Evolutionary conservation across 805 yeast genomes (phyloP), one percentile per base, ranked within the genome.

Genomic region (Candida golubevii): DNA sequence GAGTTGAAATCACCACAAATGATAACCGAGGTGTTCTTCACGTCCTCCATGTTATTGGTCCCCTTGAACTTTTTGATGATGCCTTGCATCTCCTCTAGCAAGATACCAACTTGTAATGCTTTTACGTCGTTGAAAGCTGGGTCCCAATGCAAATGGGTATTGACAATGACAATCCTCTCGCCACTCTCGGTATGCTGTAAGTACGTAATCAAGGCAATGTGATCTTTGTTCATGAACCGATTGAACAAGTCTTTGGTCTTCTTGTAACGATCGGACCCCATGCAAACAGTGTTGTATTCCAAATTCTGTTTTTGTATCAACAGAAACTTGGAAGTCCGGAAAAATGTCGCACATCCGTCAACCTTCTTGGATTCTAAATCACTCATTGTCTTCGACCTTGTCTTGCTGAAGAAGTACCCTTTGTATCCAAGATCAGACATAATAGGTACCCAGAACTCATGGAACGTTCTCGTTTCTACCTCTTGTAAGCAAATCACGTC

Each of bases 91-190:
- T 93, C 96, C 57, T 91, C 97, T 56, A 93, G 68, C 51, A 93
- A 70, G 27, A 93, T 84, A 35, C 96, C 97, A 44, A 87, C 93
- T 71, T 93, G 99, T 68, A 93, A 84, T 2, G 97, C 81, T 65
- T 93, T 93, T 45, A 93, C 99, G 67, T 93, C 99, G 61, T 88
- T 88, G 60, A 83, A 87, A 39, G 86, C 88, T 4, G 99, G 99
- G 70, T 93, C 97, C 98, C 99, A 93, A 64, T 91, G 97, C 63
- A 93, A 78, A 74, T 93, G 99, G 0, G 98, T 91, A 58, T 89
- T 91, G 4, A 86, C 89, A 32, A 88, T 72, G 53, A 87, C 74
- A 33, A 91, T 66, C 50, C 77, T 77, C 60, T 83, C 85, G 13
- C 90, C 88, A 6, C 90, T 79, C 43, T 75, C 77, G 30, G 72